A percentile compares a stretch with the other conserved stretches of the same genome.
Conservation (phyloP, 345 rosid genomes). For the Microcos paniculata region DNA sequence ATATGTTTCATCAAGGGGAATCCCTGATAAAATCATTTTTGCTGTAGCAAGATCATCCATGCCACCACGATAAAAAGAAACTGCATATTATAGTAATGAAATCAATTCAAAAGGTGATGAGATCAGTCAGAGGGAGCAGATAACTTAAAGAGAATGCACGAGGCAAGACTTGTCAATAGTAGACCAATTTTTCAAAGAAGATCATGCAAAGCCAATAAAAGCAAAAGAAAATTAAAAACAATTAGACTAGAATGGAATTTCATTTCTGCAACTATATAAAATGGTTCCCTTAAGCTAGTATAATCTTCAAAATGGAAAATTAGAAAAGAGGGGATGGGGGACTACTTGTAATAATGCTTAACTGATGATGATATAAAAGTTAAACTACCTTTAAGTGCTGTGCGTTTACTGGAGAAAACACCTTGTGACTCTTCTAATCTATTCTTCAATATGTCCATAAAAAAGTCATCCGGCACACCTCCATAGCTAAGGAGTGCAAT, state of each 20-base stretch:
- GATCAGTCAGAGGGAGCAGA: not conserved
- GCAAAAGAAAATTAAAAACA: not conserved
- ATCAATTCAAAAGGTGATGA: slow-evolving; percentile 7
- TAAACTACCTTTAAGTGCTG: slow-evolving; percentile 58
- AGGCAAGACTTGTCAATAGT: not conserved
- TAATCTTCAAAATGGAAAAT: not conserved
- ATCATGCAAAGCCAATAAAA: not conserved
- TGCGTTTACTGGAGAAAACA: slow-evolving; percentile 38
- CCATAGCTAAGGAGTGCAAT: slow-evolving; percentile 74
- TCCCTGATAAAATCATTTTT: slow-evolving; percentile 65
- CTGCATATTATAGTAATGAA: slow-evolving; percentile 34
- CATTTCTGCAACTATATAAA: not conserved
- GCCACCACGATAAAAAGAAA: slow-evolving; percentile 42
- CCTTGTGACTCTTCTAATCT: slow-evolving; percentile 50
- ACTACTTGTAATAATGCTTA: too few relatives aligned
- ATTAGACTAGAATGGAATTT: not conserved
- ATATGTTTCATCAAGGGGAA: slow-evolving; percentile 66
- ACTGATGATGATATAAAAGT: not conserved
- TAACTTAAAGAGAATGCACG: not conserved
- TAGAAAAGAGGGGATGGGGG: not conserved
- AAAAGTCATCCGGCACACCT: slow-evolving; percentile 62
- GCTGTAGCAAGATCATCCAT: slow-evolving; percentile 46
- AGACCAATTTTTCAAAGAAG: not conserved
- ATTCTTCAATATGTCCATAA: slow-evolving; percentile 44
- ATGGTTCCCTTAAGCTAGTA: not conserved